Percentiles rank a stretch among this genome's conserved stretches.
Evolutionary conservation across 495 filamentous ascomycete species (phyloP).

Genomic region (Xeromyces bisporus): DNA sequence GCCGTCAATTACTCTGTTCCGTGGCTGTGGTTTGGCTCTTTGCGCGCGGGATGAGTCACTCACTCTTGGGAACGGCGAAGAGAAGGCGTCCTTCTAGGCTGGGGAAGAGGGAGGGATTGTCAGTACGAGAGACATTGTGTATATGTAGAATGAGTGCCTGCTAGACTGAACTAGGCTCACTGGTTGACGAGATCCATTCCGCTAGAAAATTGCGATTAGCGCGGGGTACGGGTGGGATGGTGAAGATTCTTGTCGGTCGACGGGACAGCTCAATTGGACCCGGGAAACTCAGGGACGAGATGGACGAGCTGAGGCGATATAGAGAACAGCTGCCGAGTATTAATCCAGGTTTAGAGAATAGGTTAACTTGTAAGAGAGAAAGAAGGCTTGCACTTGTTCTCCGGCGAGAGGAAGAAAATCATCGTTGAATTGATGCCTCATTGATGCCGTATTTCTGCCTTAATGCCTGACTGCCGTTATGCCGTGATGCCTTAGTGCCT

Average conservation of each 20-base stretch:
- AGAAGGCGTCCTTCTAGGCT: constrained; percentile 77
- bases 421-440: too few relatives aligned
- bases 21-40: too few relatives aligned
- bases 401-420: too few relatives aligned
- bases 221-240: constrained; percentile 16
- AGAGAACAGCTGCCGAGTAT: too few relatives aligned
- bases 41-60: constrained; percentile 20
- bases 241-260: background rate
- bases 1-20: background rate
- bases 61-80: constrained; percentile 95
- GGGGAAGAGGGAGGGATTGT: background rate
- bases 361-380: too few relatives aligned
- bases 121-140: constrained; percentile 2
- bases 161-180: constrained; percentile 34
- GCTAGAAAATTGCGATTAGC: constrained; percentile 8
- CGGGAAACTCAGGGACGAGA: constrained; percentile 10
- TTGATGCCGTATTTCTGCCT: too few relatives aligned
- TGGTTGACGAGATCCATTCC: constrained; percentile 73
- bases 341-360: too few relatives aligned
- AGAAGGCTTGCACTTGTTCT: too few relatives aligned
- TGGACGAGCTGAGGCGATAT: too few relatives aligned
- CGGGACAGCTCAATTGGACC: too few relatives aligned
- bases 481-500: background rate
- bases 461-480: background rate
- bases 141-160: background rate